Base-by-base conservation (phyloP, 352 stramenopile genomes). In the Phytopythium vexans region DNA sequence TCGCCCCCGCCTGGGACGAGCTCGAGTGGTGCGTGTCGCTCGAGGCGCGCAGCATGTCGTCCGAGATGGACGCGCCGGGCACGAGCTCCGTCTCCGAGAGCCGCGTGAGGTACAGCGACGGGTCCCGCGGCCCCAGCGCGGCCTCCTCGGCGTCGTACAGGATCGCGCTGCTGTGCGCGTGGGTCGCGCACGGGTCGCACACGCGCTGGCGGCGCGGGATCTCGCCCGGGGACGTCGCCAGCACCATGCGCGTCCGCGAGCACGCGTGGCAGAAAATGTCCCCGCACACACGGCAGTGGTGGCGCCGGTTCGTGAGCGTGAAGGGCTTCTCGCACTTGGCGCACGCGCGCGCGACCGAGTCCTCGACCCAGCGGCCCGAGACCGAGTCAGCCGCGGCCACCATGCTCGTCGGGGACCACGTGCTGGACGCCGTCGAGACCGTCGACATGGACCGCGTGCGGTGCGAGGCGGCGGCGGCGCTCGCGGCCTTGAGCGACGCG, bases 191-290 rank as follows among this genome's bases (percentile, higher is more conserved):
- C 40, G 69, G 69, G 64, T 92, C 81, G 40, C 81, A 92, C 9
- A 92, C 81, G 35, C 81, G 76, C 65, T 89, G 78, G 35, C 81
- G 81, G n/a, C 72, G 74, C 11, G 77, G 75, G 45, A 85, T 77
- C 53, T 88, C 76, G 39, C 75, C 68, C 8, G 77, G 69, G 21
- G 74, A 86, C 34, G 77, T 92, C 41, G 75, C 74, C 32, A 95
- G 66, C 56, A 90, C 72, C 68, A 94, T 92, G 16, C 88, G 72
- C 38, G 72, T 91, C 37, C 85, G 83, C 14, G 82, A 89, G 51
- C 82, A 93, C 33, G 76, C 64, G 62, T 88, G 75, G 56, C 82
- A 93, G 66, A 93, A 93, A 46, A 93, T 88, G 60, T 91, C 61
- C 34, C 82, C 82, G 47, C 82, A 93, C 45, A 89, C 80, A 49